A percentile compares a stretch with the other conserved stretches of the same genome.
Evolutionary conservation across 2,329 filamentous ascomycete species (phyloP).

Genomic region (Hypoxylon sp.): DNA sequence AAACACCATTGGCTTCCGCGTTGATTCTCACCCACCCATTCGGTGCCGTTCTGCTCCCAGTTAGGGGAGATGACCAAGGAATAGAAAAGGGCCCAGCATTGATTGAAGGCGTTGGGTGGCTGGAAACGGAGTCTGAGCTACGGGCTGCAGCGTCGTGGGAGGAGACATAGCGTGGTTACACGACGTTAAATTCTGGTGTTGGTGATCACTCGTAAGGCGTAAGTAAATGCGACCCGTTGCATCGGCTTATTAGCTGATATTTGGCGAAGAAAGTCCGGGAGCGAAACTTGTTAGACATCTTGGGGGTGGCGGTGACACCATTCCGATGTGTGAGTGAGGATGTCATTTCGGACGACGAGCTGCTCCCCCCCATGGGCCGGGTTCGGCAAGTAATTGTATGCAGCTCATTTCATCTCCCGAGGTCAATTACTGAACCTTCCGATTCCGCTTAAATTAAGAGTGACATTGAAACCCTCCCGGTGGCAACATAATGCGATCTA

Average conservation of each 20-base stretch:
- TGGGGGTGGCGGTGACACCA: conserved; percentile 16
- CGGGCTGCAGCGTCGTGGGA: conserved; percentile 15
- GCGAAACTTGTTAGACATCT: conserved; percentile 8
- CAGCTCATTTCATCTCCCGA: conserved; percentile 31
- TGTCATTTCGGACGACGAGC: conserved; percentile 18
- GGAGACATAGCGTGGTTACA: conserved; percentile 27
- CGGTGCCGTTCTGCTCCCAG: conserved; percentile 10
- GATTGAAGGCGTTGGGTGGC: conserved; percentile 1
- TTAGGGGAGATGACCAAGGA: conserved; percentile 9
- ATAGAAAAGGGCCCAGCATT: not conserved
- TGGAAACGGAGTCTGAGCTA: conserved; percentile 11
- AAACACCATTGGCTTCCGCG: conserved; percentile 3
- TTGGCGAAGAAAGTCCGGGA: conserved; percentile 14
- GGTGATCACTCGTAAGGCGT: conserved; percentile 23
- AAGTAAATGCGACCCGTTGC: conserved; percentile 1
- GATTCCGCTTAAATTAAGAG: conserved; percentile 39
- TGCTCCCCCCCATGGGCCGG: conserved; percentile 21
- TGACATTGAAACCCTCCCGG: conserved; percentile 16
- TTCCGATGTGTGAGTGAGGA: conserved; percentile 18
- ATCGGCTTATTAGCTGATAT: conserved; percentile 1
- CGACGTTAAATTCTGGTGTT: conserved; percentile 16
- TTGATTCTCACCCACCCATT: conserved; percentile 16
- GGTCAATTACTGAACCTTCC: conserved; percentile 20
- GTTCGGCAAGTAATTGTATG: conserved; percentile 37
- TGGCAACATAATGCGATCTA: conserved; percentile 44